Evolutionary conservation across 495 filamentous ascomycete species (phyloP).

Genomic region (Opeltia flavorubescens): DNA sequence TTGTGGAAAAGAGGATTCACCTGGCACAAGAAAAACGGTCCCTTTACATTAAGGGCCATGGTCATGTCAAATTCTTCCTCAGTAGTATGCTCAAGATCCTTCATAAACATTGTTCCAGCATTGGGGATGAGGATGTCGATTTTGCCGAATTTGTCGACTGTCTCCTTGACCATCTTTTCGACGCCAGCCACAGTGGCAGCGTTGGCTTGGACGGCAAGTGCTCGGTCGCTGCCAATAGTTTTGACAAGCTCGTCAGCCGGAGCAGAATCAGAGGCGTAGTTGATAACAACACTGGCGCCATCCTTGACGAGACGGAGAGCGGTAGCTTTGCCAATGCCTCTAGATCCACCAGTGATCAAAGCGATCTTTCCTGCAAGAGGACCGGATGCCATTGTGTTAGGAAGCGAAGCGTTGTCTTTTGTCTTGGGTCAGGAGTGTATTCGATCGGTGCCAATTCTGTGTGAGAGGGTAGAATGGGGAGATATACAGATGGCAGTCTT

Average conservation of each 20-base stretch:
- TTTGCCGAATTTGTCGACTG: constrained; percentile 30
- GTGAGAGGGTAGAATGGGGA: too few relatives aligned
- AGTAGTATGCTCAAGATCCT: constrained; percentile 39
- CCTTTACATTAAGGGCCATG: constrained; percentile 50
- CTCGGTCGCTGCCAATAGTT: constrained; percentile 35
- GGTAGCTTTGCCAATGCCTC: constrained; percentile 51
- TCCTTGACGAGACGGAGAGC: constrained; percentile 37
- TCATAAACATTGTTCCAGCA: constrained; percentile 40
- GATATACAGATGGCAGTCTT: too few relatives aligned
- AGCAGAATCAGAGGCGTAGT: constrained; percentile 38
- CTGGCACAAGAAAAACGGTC: constrained; percentile 50
- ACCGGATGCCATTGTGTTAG: not conserved
- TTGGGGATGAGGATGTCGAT: constrained; percentile 55
- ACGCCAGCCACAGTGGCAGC: constrained; percentile 26
- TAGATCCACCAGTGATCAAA: constrained; percentile 52
- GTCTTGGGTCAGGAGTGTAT: not conserved
- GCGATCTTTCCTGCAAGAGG: constrained; percentile 42
- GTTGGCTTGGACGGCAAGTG: constrained; percentile 42
- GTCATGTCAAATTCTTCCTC: constrained; percentile 44
- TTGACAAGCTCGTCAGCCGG: constrained; percentile 42
- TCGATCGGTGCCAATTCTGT: too few relatives aligned
- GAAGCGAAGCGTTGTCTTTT: not conserved
- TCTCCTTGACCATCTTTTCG: constrained; percentile 27
- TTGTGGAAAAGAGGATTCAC: too few relatives aligned
- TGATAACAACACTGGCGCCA: constrained; percentile 52